phyloP scores from a whole-genome alignment of 768 basidiomycete genomes.

The Lactifluus volemus region DNA sequence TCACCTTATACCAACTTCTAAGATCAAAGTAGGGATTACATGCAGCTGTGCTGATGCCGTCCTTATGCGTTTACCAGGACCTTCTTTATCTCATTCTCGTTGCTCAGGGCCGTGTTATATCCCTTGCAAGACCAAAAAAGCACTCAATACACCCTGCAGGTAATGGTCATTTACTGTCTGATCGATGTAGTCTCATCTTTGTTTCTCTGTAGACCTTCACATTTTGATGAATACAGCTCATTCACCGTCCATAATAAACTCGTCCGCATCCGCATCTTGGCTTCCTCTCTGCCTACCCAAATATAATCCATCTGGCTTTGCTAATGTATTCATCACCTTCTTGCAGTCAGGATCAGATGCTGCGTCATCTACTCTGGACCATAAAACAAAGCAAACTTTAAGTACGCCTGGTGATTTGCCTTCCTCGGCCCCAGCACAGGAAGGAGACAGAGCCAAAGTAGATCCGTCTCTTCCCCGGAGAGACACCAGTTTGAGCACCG shows the following conservation, averaged over 20 bases:
- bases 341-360: conserved; percentile 28
- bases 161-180: conserved; percentile 24
- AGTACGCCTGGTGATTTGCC: neutral
- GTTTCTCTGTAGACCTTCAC: conserved; percentile 59
- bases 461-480: neutral
- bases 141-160: conserved; percentile 95
- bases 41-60: neutral
- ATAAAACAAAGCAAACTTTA: conserved; percentile 5
- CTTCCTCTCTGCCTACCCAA: conserved; percentile 94
- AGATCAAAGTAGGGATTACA: conserved; percentile 54
- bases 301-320: conserved; percentile 82
- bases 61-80: conserved; percentile 42
- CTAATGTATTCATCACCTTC: conserved; percentile 84
- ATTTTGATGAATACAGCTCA: conserved; percentile 87
- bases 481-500: conserved; percentile 7
- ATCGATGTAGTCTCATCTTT: neutral
- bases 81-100: conserved; percentile 88
- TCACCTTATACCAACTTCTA: conserved; percentile 65
- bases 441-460: neutral
- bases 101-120: conserved; percentile 68
- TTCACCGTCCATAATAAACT: conserved; percentile 69
- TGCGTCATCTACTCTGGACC: neutral
- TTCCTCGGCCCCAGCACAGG: neutral
- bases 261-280: conserved; percentile 81
- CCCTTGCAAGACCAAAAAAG: conserved; percentile 81